phyloP scores from a whole-genome alignment of 2,329 filamentous ascomycete species.

The Didymella arachidicola region DNA sequence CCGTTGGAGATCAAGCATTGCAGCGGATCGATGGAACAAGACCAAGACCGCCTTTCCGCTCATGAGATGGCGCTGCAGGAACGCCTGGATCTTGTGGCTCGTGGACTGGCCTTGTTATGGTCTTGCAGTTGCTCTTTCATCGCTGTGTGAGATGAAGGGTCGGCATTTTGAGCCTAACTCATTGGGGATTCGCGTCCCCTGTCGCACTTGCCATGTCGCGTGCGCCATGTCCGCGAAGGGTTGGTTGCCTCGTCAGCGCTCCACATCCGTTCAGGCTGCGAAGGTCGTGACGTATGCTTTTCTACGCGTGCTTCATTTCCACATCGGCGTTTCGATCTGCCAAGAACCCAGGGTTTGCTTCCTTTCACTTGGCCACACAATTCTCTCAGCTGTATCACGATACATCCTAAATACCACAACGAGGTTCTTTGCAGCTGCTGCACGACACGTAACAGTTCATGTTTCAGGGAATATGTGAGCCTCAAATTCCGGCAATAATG shows the following conservation, averaged over 20 bases:
- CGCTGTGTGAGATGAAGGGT: background rate
- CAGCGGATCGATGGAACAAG: conserved; percentile 11
- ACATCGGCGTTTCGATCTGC: background rate
- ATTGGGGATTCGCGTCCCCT: conserved; percentile 14
- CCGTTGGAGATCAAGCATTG: conserved; percentile 29
- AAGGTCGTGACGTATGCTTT: conserved; percentile 17
- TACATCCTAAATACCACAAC: background rate
- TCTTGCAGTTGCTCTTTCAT: background rate
- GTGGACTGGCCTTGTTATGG: background rate
- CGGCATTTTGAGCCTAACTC: conserved; percentile 3
- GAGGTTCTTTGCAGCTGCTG: background rate
- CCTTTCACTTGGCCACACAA: background rate
- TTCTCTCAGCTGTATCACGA: background rate
- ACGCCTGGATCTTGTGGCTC: conserved; percentile 1
- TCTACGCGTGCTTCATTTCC: conserved; percentile 6
- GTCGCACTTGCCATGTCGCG: conserved; percentile 12
- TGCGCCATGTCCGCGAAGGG: conserved; percentile 14
- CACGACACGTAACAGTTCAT: background rate
- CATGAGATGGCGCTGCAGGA: conserved; percentile 2
- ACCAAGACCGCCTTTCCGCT: conserved; percentile 13
- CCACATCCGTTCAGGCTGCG: conserved; percentile 4
- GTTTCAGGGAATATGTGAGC: background rate
- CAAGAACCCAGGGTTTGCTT: background rate
- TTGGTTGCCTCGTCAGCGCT: conserved; percentile 19
- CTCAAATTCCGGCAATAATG: background rate